Evolutionary conservation across 352 stramenopile species (phyloP).

Genomic region (Phytophthora syringae): DNA sequence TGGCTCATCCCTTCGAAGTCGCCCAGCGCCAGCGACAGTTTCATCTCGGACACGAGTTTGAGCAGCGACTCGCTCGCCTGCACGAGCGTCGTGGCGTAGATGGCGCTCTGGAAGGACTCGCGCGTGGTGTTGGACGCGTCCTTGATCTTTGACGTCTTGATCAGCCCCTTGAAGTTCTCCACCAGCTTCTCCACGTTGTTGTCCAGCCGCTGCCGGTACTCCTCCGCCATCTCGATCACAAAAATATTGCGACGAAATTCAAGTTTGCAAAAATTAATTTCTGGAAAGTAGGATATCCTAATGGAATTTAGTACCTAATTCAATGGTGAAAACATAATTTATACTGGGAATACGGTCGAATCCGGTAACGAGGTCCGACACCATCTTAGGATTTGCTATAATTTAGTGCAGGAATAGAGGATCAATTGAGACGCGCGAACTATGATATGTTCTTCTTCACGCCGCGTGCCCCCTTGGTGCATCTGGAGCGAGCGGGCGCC

Average conservation of each 20-base stretch:
- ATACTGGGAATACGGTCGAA: not conserved
- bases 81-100: constrained; percentile 83
- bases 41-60: constrained; percentile 85
- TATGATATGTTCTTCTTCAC: constrained; percentile 19
- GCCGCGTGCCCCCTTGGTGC: not conserved
- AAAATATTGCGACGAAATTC: not conserved
- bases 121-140: constrained; percentile 83
- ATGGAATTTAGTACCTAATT: no score
- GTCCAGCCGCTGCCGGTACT: constrained; percentile 85
- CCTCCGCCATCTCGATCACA: constrained; percentile 66
- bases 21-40: constrained; percentile 76
- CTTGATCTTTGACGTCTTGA: constrained; percentile 85
- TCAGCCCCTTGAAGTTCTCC: constrained; percentile 87
- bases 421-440: constrained; percentile 2
- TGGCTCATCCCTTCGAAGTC: constrained; percentile 90
- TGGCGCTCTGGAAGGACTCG: constrained; percentile 81
- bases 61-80: constrained; percentile 84
- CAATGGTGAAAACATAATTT: no score
- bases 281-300: no score
- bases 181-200: constrained; percentile 91
- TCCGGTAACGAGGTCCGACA: not conserved
- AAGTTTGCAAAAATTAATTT: not conserved
- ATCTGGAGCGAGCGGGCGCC: constrained; percentile 6
- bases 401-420: constrained; percentile 2
- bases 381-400: constrained; percentile 14